Base-by-base conservation (phyloP, 108 stramenopile species). In the Fistulifera solaris region DNA sequence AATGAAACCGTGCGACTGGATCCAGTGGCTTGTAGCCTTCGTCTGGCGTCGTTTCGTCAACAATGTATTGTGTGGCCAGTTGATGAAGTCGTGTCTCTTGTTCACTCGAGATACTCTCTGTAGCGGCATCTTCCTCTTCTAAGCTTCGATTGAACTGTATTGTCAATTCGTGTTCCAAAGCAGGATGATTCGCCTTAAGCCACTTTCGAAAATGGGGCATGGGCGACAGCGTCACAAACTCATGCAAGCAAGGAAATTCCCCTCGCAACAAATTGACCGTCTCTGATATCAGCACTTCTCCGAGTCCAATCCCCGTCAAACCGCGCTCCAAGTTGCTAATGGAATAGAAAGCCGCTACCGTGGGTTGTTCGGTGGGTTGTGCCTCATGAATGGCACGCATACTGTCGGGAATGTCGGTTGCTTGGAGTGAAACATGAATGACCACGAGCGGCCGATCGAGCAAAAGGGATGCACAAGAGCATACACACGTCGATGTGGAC, bases 311-410 rank as follows among this genome's bases (percentile, higher is more conserved):
- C 5, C 95, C 95, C 24, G 70, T 50, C 38, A 96, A 61, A 10
- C 93, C 95, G 25, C 64, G 59, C 57, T 84, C 76, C 6, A 91
- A 70, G 57, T 81, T 80, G 41, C 78, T 86, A 54, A 97, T 97
- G 12, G 94, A 95, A 70, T 97, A 97, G 62, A 97, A 95, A 1
- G 93, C 72, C 1, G 96, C 96, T 31, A 79, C 80, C 0, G 55
- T 80, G 16, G 76, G 71, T 19, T 68, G 31, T 0, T 67, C 55
- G 28, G 67, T 44, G 19, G 41, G 17, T 5, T 3, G 26, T 10
- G 17, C 67, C 16, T 53, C 39, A 11, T 85, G 78, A 15, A 87
- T 60, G 19, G 67, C 48, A 27, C 68, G 59, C 43, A 40, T 63
- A 14, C 41, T 2, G 12, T 26, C 23, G 1, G 54, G 31, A 15